Evolutionary conservation across 805 yeast genomes (phyloP), one percentile per base, ranked within the genome.

Genomic region (Scheffersomyces coipomensis): DNA sequence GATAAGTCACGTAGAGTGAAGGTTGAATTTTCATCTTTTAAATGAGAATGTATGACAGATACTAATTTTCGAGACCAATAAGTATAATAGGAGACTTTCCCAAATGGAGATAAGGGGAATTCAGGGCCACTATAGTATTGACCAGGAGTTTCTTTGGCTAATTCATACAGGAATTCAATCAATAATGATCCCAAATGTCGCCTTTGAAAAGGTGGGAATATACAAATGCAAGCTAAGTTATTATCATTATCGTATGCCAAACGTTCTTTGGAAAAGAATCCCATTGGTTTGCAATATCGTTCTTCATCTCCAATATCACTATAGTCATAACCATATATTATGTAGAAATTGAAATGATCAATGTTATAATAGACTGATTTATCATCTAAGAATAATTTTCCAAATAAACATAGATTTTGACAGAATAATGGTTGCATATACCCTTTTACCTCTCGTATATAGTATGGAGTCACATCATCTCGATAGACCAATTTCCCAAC

Each of bases 171-270:
- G 48, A 88, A 86, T 44, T 88, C 88, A 12, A 93, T 87, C 29
- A 93, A 58, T 9, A 88, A 66, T 4, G 88, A 79, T 0, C 98
- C 99, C 19, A 90, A 58, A 6, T 79, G 83, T 29, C 75, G 73
- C 42, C 88, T 71, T 58, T 91, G 98, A 57, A 80, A 93, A 2
- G 97, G 97, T 1, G 99, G 99, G 45, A 93, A 86, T 3, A 88
- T 80, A 47, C 93, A 72, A 10, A 93, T 85, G 55, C 98, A 93
- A 0, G 97, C 97, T 27, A 93, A 66, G 55, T 91, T 93, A 38
- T 62, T 66, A 58, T 90, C 87, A 37, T 79, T 74, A 38, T 86
- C 91, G 75, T 81, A 79, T 0, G 96, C 82, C 0, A 85, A 66
- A 32, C 84, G 65, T 53, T 93, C 99, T 50, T 87, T 86, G 11